A percentile compares a stretch with the other conserved stretches of the same genome.
Conservation (phyloP, 768 basidiomycete genomes). For the Lyophyllum decastes region DNA sequence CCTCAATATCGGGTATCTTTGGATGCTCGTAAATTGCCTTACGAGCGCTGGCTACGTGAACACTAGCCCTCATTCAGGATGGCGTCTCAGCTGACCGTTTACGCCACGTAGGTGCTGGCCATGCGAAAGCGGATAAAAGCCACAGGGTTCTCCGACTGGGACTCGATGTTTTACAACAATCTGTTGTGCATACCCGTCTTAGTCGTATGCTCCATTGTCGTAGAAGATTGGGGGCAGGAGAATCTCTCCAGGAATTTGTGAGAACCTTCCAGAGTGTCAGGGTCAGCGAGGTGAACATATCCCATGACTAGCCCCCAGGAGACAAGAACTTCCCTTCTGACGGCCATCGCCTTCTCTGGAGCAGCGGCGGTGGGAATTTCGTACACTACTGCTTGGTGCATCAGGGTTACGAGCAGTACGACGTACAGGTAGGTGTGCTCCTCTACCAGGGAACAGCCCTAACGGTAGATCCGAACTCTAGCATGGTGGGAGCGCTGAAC, state of each 20-base stretch:
- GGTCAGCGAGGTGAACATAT: constrained; percentile 2
- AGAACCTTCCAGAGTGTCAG: constrained; percentile 31
- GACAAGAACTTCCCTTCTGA: constrained; percentile 75
- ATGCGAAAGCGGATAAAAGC: constrained; percentile 97
- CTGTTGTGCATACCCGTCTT: constrained; percentile 92
- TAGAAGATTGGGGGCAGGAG: constrained; percentile 87
- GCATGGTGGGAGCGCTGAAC: constrained; percentile 97
- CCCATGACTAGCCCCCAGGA: constrained; percentile 69
- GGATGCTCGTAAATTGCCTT: constrained; percentile 95
- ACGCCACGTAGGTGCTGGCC: constrained; percentile 68
- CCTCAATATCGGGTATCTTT: constrained; percentile 84
- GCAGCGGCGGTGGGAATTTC: constrained; percentile 97
- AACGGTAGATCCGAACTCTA: constrained; percentile 28
- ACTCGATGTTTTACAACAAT: constrained; percentile 99
- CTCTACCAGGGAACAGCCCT: not conserved
- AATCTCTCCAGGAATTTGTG: constrained; percentile 88
- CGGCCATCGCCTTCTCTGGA: constrained; percentile 94
- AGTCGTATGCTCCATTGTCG: constrained; percentile 73
- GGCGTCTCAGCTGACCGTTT: constrained; percentile 5
- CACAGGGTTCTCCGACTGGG: constrained; percentile 97
- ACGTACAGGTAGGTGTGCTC: constrained; percentile 79
- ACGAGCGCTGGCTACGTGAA: constrained; percentile 88
- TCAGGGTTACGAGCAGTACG: constrained; percentile 93
- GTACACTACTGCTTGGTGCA: constrained; percentile 98
- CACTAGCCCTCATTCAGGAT: constrained; percentile 14